Evolutionary conservation across 306 rosid species (phyloP).

Genomic region (Vigna angularis): DNA sequence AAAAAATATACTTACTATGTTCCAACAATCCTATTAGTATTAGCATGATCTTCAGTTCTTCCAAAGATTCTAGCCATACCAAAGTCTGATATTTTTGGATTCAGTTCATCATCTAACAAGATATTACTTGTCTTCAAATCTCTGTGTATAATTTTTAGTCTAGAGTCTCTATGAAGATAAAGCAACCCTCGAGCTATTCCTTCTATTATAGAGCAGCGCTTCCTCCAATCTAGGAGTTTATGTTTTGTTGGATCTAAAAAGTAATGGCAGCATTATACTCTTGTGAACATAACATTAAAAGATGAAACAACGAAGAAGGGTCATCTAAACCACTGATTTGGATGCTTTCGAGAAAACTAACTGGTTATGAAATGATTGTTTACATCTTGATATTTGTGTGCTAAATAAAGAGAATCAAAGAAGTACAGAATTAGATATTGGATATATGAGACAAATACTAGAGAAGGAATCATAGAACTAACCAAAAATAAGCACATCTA

Average conservation of each 20-base stretch:
- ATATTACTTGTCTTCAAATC: slow-evolving; percentile 40
- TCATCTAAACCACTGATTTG: background rate
- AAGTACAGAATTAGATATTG: background rate
- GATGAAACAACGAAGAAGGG: background rate
- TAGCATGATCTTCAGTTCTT: slow-evolving; percentile 20
- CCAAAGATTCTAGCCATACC: slow-evolving; percentile 42
- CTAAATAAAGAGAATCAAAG: background rate
- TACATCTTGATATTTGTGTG: background rate
- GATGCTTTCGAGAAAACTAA: background rate
- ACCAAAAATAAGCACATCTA: slow-evolving; percentile 40
- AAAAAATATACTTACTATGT: slow-evolving; percentile 10
- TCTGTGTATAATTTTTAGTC: slow-evolving; percentile 34
- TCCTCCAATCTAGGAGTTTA: slow-evolving; percentile 28
- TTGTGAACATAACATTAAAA: background rate
- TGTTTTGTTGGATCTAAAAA: slow-evolving; percentile 3
- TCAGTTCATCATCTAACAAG: background rate
- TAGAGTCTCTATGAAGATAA: slow-evolving; percentile 37
- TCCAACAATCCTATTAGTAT: slow-evolving; percentile 20
- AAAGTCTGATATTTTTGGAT: slow-evolving; percentile 37
- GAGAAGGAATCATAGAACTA: background rate
- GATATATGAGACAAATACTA: background rate
- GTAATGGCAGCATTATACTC: background rate
- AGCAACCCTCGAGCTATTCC: slow-evolving; percentile 37
- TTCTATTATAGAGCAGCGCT: slow-evolving; percentile 20
- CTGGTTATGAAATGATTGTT: background rate